Percentiles rank a stretch among this genome's conserved stretches.
Conservation (phyloP, 768 basidiomycete species). For the Trametes maxima region DNA sequence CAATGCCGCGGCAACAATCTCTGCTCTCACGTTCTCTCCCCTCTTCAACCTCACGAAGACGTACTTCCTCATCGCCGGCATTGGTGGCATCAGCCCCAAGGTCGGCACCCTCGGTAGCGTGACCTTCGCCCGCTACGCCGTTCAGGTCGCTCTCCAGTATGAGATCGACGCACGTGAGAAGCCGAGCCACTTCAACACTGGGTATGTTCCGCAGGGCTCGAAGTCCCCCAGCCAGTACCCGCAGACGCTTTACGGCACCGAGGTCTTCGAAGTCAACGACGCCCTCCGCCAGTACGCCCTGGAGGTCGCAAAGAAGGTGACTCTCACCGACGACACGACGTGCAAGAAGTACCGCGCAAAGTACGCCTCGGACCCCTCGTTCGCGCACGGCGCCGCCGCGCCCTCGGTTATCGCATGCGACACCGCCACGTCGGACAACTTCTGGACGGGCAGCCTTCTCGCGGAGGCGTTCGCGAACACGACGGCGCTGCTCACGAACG, state of each 20-base stretch:
- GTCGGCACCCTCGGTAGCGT: slow-evolving; percentile 41
- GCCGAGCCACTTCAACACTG: slow-evolving; percentile 39
- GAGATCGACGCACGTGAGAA: slow-evolving; percentile 47
- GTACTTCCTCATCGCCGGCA: slow-evolving; percentile 47
- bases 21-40: slow-evolving; percentile 36
- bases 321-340: slow-evolving; percentile 36
- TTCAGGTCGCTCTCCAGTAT: slow-evolving; percentile 42
- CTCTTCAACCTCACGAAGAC: slow-evolving; percentile 42
- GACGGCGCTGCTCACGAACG: slow-evolving; percentile 39
- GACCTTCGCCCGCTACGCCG: slow-evolving; percentile 41
- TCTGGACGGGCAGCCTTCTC: slow-evolving; percentile 40
- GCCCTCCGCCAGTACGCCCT: slow-evolving; percentile 38
- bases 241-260: slow-evolving; percentile 42
- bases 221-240: slow-evolving; percentile 32
- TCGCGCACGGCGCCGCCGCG: slow-evolving; percentile 34
- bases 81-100: slow-evolving; percentile 44
- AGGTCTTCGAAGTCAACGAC: slow-evolving; percentile 50
- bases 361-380: slow-evolving; percentile 31
- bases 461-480: slow-evolving; percentile 40
- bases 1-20: slow-evolving; percentile 40
- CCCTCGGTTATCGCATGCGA: slow-evolving; percentile 40
- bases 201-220: slow-evolving; percentile 40
- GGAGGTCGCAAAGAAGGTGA: slow-evolving; percentile 33
- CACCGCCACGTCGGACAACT: slow-evolving; percentile 41
- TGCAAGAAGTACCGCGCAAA: slow-evolving; percentile 36